Evolutionary conservation across 805 yeast species (phyloP), one percentile per base, ranked within the genome.

Genomic region (Tetrapisispora arboricola): DNA sequence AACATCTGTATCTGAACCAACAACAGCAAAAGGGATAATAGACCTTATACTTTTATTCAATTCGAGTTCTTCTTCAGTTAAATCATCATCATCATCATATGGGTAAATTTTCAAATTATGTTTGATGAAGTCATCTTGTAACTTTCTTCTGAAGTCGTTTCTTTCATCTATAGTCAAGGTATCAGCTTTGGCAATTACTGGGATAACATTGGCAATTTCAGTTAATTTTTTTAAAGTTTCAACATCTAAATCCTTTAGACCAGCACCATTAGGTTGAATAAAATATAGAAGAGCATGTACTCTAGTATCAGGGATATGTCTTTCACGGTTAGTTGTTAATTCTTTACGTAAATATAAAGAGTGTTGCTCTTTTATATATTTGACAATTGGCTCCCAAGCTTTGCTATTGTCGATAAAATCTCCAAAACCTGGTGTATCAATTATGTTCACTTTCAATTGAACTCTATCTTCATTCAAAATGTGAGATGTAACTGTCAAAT

Each of bases 371-470:
- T 88, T 88, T 60, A 88, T 85, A 66, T 87, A 88, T 65, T 85
- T 86, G 49, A 88, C 80, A 47, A 88, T 79, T 40, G 96, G 96
- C 54, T 88, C 97, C 96, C 96, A 90, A 65, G 94, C 87, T 64
- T 82, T 84, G 55, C 84, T 94, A 64, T 88, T 88, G 67, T 87
- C 84, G 50, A 92, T 83, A 66, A 84, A 95, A 70, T 92, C 98
- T 30, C 96, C 97, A 69, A 86, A 92, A 13, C 97, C 97, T 17
- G 97, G 97, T 3, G 98, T 92, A 61, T 92, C 98, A 58, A 92
- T 84, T 42, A 92, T 78, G 54, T 86, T 88, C 48, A 92, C 68
- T 54, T 81, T 81, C 60, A 92, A 75, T 47, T 80, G 78, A 43
- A 92, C 97, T 49, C 83, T 84, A 61, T 86, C 87, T 65, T 92